Evolutionary conservation across 2,329 filamentous ascomycete genomes (phyloP), one percentile per base, ranked within the genome.

Genomic region (Immersiporthe knoxdaviesiana): DNA sequence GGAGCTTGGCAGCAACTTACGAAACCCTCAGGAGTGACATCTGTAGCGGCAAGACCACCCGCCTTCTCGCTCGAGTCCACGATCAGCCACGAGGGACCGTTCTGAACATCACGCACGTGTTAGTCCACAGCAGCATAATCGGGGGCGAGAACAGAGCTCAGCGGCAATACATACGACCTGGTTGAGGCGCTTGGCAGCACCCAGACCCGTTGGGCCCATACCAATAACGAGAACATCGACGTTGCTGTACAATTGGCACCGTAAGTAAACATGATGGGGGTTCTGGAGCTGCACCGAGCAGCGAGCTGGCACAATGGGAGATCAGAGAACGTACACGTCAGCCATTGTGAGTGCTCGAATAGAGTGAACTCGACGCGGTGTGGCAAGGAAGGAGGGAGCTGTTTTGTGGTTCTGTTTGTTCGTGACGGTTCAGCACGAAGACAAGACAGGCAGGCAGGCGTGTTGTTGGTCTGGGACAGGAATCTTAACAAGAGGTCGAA

Each of bases 161-260:
- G 66, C 16, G 76, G 79, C 78, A 74, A 75, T 72, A 79, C 91
- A 75, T 86, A 98, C 96, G 79, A 97, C 90, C 84, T 99, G 96
- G 83, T 98, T 92, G 74, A 99, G 89, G 80, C 96, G 93, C 87
- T 99, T 99, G 77, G 96, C 96, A 80, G 96, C 96, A 87, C 96
- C 96, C 76, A 98, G 89, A 83, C 96, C 96, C 78, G 96, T 98
- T 77, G 96, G 96, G 79, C 96, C 96, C 83, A 95, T 95, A 79
- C 96, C 96, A 85, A 98, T 97, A 82, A 99, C 90, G 79, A 99
- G 93, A 76, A 99, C 92, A 84, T 99, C 96, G 80, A 98, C 93
- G 78, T 93, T 91, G 81, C 94, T 97, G 81, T 18, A 69, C 24
- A 59, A 12, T 62, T 54, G 12, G 24, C 52, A 47, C 6, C 18